Evolutionary conservation across 345 rosid genomes (phyloP).

Genomic region (Alliaria petiolata): DNA sequence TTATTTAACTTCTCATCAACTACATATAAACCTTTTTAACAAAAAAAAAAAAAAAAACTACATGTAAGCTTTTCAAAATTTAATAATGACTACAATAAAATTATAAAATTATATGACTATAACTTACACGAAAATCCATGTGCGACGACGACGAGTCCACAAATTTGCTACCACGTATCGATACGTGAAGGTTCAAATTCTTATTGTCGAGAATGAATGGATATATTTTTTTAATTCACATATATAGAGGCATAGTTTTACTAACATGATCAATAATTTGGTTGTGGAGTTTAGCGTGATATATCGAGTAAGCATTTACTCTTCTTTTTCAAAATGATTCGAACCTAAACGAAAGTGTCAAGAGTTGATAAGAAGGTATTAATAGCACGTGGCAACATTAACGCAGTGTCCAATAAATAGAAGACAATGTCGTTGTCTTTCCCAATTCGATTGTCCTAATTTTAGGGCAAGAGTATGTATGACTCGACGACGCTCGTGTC

Average conservation of each 20-base stretch:
- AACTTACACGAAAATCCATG: background rate
- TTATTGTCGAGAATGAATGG: background rate
- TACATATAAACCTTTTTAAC: background rate
- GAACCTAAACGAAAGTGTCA: constrained; percentile 14
- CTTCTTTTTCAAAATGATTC: constrained; percentile 11
- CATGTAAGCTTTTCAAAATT: background rate
- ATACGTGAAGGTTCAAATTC: background rate
- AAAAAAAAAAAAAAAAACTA: too few species aligned
- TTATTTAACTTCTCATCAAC: background rate
- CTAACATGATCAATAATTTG: background rate
- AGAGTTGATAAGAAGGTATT: constrained; percentile 30
- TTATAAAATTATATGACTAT: background rate
- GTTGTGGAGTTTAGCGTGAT: background rate
- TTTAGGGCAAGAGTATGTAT: constrained; percentile 22
- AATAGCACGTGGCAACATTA: constrained; percentile 30
- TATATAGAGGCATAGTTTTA: background rate
- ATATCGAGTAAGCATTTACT: constrained; percentile 2
- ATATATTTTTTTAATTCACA: background rate
- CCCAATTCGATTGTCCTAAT: constrained; percentile 26
- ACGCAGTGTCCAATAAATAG: constrained; percentile 25
- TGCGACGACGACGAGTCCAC: background rate
- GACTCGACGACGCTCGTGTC: constrained; percentile 28
- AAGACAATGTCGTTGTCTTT: constrained; percentile 33
- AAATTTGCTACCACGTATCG: background rate
- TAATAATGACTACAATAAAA: background rate